These are phyloP conservation scores for Fusarium albidum DNA, from an alignment of 2,329 filamentous ascomycete species.

Conservation along the genomic window DNA sequence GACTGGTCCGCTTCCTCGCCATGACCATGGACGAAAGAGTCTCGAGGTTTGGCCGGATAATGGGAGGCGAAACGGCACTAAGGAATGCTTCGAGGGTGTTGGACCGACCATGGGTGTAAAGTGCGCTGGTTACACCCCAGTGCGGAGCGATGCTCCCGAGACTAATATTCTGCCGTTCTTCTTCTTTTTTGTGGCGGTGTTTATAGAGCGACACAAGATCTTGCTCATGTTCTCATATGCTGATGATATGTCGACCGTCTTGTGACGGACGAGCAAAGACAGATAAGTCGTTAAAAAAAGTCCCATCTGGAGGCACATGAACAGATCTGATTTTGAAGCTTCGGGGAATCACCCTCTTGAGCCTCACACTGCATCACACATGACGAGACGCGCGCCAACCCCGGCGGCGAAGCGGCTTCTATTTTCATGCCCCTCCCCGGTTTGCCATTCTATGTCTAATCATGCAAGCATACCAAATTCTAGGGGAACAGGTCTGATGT, in stretches of 20 bases:
- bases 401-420: conserved; percentile 30
- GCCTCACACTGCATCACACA: conserved; percentile 17
- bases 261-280: too few relatives aligned
- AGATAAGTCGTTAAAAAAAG: too few relatives aligned
- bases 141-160: neutral
- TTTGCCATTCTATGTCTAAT: conserved; percentile 32
- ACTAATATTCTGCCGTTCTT: neutral
- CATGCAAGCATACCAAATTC: conserved; percentile 6
- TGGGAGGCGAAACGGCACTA: conserved; percentile 41
- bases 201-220: too few relatives aligned
- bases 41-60: conserved; percentile 34
- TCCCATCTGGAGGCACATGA: neutral
- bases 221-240: too few relatives aligned
- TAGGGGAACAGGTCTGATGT: neutral
- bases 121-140: neutral
- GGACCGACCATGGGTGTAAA: conserved; percentile 22
- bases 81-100: conserved; percentile 17
- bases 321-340: neutral
- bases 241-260: too few relatives aligned
- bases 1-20: conserved; percentile 43
- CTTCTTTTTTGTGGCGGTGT: too few relatives aligned
- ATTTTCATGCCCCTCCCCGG: conserved; percentile 25
- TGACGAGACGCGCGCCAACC: conserved; percentile 19
- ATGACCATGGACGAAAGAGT: conserved; percentile 41
- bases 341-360: neutral